A percentile compares a stretch with the other conserved stretches of the same genome.
phyloP scores from a whole-genome alignment of 768 basidiomycete genomes.

The Lentinula guzmanii region DNA sequence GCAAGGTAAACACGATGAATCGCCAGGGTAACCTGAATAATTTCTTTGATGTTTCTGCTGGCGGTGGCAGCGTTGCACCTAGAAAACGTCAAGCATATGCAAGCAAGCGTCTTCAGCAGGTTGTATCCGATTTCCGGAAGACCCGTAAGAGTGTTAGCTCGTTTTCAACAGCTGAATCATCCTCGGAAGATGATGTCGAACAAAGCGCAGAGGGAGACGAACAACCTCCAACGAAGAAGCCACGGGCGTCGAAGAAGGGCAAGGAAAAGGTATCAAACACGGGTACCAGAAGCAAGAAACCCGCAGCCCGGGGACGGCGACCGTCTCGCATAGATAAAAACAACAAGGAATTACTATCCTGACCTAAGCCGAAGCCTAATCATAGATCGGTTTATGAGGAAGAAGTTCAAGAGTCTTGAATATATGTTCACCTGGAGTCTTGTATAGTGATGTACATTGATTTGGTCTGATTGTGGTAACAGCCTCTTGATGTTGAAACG shows the following conservation, averaged over 20 bases:
- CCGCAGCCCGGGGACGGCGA: slow-evolving; percentile 4
- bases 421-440: no score
- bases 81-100: slow-evolving; percentile 76
- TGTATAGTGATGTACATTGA: no score
- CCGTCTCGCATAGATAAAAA: slow-evolving; percentile 9
- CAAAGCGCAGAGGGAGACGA: slow-evolving; percentile 24
- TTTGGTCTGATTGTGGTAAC: no score
- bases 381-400: no score
- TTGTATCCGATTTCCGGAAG: slow-evolving; percentile 76
- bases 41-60: slow-evolving; percentile 68
- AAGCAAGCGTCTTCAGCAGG: slow-evolving; percentile 82
- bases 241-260: background rate
- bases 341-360: slow-evolving; percentile 21
- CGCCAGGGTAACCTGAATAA: slow-evolving; percentile 71
- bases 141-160: slow-evolving; percentile 30
- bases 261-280: background rate
- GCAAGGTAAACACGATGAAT: slow-evolving; percentile 57
- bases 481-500: no score
- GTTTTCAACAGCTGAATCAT: slow-evolving; percentile 15
- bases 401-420: no score
- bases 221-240: slow-evolving; percentile 20
- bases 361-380: slow-evolving; percentile 22
- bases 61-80: slow-evolving; percentile 68
- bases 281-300: slow-evolving; percentile 8
- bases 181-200: slow-evolving; percentile 9